A percentile compares a stretch with the other conserved stretches of the same genome.
Conservation (phyloP, 2,329 filamentous ascomycete species). For the Rhinocladiella similis region DNA sequence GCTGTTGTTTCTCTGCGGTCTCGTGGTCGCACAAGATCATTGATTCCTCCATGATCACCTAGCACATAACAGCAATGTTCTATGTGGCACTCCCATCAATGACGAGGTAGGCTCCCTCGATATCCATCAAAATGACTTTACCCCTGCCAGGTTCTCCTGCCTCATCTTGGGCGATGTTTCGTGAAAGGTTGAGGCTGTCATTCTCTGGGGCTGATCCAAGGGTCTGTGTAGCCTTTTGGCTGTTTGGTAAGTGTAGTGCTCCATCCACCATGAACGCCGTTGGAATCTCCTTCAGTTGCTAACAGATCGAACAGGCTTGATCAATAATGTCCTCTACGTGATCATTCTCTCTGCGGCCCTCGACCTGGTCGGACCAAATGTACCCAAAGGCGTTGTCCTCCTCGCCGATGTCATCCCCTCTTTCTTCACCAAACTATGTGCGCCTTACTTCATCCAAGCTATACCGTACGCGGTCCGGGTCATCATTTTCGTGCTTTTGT, state of each 20-base stretch:
- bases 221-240: constrained; percentile 83
- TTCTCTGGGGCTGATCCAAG: constrained; percentile 68
- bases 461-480: constrained; percentile 79
- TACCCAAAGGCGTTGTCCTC: constrained; percentile 90
- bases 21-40: no score
- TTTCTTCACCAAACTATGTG: constrained; percentile 82
- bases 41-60: no score
- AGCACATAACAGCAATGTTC: no score
- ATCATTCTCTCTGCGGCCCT: constrained; percentile 94
- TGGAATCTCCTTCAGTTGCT: background rate
- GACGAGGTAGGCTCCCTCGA: constrained; percentile 16
- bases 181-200: constrained; percentile 61
- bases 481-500: constrained; percentile 70
- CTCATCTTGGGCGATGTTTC: constrained; percentile 73
- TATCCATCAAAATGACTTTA: constrained; percentile 33
- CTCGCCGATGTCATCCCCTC: constrained; percentile 90
- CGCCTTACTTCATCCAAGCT: constrained; percentile 89
- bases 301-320: constrained; percentile 60
- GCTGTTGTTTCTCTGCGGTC: no score
- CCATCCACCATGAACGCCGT: background rate
- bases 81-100: background rate
- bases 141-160: constrained; percentile 59
- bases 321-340: constrained; percentile 98
- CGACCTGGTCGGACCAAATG: constrained; percentile 81
- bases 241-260: constrained; percentile 69